Conservation (phyloP, 345 rosid species). For the Acer negundo region DNA sequence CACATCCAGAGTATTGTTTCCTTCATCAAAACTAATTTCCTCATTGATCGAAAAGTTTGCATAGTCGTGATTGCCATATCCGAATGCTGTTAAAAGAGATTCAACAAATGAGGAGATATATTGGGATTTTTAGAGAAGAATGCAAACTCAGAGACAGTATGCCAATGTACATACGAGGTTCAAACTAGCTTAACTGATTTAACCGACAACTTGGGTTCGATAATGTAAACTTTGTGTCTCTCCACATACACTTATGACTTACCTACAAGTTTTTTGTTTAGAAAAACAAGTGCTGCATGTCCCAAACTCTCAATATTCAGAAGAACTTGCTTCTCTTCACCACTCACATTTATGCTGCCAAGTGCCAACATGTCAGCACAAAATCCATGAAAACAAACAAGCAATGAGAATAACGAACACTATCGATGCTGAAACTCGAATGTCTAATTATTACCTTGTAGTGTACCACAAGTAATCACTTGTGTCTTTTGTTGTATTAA, state of each 20-base stretch:
- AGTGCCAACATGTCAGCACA: conserved; percentile 27
- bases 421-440: too few relatives aligned
- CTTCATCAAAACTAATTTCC: conserved; percentile 43
- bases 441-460: conserved; percentile 37
- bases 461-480: conserved; percentile 71
- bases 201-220: too few relatives aligned
- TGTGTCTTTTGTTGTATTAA: conserved; percentile 55
- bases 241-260: not conserved
- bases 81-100: conserved; percentile 42
- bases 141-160: too few relatives aligned
- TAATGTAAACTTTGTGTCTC: not conserved
- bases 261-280: conserved; percentile 51
- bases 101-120: not conserved
- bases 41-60: conserved; percentile 43
- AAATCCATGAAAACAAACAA: not conserved
- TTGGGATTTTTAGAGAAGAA: too few relatives aligned
- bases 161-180: too few relatives aligned
- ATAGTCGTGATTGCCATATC: conserved; percentile 54
- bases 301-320: conserved; percentile 53
- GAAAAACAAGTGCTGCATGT: conserved; percentile 62
- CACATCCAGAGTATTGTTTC: conserved; percentile 58
- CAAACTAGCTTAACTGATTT: too few relatives aligned
- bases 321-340: conserved; percentile 24
- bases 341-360: conserved; percentile 43
- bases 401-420: not conserved